Base-by-base conservation (phyloP, 768 basidiomycete genomes). In the Rhodocollybia butyracea region DNA sequence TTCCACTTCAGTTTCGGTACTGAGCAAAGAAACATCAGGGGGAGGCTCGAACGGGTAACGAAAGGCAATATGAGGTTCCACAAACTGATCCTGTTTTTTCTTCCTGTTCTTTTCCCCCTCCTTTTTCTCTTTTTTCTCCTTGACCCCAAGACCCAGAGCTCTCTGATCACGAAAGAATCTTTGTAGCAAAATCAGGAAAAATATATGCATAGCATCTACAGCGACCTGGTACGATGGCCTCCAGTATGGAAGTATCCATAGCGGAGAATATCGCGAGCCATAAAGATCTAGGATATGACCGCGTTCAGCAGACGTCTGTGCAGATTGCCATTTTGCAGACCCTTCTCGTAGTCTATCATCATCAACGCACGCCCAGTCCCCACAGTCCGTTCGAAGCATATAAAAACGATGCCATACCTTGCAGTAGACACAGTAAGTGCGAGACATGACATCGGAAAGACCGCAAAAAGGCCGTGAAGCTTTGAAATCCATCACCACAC, bases 181-280 rank as follows among this genome's bases (percentile, higher is more conserved):
- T 27, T 53, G 22, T 3, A 40, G 38, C 5, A 53, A 8, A 21
- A 13, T 26, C 27, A 53, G 17, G 21, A 15, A 40, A 22, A 6
- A n/a, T 5, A 39, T 66, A 53, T 76, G 75, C 73, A 76, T 75
- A 3, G 61, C 51, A 57, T 76, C 73, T 34, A 76, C 56, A 12
- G 72, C 62, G 6, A 65, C 53, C 57, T 64, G 69, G 0, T 53
- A 52, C 11, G 63, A 61, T 2, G 70, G 70, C 45, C 75, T 63
- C 70, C 70, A 76, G 57, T 76, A 76, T 1, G 63, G 58, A 0
- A 77, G 61, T 0, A 64, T 54, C 54, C 70, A 64, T 1, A 73
- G 29, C 50, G 65, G 62, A 8, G 64, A 64, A 62, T 64, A 70
- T 2, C 66, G 64, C 22, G 65, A 39, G 17, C 69, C 69, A 47